Evolutionary conservation across 495 filamentous ascomycete genomes (phyloP), one percentile per base, ranked within the genome.

Genomic region (Hyaloscypha bicolor): DNA sequence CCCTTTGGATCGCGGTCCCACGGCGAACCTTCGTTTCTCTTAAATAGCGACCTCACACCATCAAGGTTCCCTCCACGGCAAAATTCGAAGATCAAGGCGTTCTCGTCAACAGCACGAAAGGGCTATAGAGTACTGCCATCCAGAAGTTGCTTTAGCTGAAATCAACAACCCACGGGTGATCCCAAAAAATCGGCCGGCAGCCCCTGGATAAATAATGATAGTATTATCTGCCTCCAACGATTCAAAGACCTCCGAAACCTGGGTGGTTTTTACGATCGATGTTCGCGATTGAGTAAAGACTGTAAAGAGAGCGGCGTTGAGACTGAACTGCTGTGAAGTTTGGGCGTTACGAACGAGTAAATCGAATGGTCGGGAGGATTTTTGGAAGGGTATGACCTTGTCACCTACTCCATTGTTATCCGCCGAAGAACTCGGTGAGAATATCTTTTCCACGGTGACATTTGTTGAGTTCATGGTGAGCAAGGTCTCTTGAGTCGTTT

Each of bases 51-150:
- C 55, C 58, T 58, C 60, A 69, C 22, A 19, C 56, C 67, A 39
- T 45, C 66, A 30, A 71, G 4, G 69, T 73, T 71, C 32, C 72
- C 72, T 9, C 33, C 48, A 14, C 35, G 4, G 51, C 72, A 73
- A 60, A 73, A 69, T 8, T 72, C 69, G 39, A 73, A 69, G 9
- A 73, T 65, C 45, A 73, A 25, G 39, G 69, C 14, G 62, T 61
- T 39, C 19, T 66, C 48, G 21, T 42, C 55, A 9, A 64, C 60
- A 19, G 60, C 59, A 51, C 33, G 32, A 25, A 71, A 64, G 3
- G 66, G 16, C 12, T 64, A 69, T 6, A 14, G 39, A 31, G 22
- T 69, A 69, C 22, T 64, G 39, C 66, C 66, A 68, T 4, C 60
- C 53, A 31, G 32, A 19, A 19, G 51, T 60, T 14, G 55, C 45